phyloP scores from a whole-genome alignment of 2,329 filamentous ascomycete genomes.

The Leptographium flavum region DNA sequence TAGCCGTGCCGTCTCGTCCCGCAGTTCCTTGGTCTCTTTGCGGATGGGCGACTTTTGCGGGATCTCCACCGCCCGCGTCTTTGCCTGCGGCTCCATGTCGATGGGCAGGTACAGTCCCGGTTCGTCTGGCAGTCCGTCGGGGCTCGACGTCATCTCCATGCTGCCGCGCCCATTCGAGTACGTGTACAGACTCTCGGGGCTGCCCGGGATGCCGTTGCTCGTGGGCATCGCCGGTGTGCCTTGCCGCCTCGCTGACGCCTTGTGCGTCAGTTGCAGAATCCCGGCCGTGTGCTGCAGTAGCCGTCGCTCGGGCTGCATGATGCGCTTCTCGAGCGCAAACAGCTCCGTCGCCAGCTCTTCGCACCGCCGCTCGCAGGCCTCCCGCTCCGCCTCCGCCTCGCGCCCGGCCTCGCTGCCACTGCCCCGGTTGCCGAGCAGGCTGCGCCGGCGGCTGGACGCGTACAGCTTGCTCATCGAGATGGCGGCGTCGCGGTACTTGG shows the following conservation, averaged over 20 bases:
- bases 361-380: conserved; percentile 63
- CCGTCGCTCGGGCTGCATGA: conserved; percentile 59
- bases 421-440: conserved; percentile 27
- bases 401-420: conserved; percentile 33
- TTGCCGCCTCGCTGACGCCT: conserved; percentile 38
- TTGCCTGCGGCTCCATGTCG: conserved; percentile 48
- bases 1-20: conserved; percentile 23
- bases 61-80: conserved; percentile 35
- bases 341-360: conserved; percentile 74
- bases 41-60: conserved; percentile 43
- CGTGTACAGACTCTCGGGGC: conserved; percentile 62
- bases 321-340: conserved; percentile 62
- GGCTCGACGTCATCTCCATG: conserved; percentile 31
- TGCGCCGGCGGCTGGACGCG: conserved; percentile 37
- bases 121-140: conserved; percentile 60
- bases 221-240: conserved; percentile 22
- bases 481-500: conserved; percentile 88
- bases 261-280: conserved; percentile 81
- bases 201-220: conserved; percentile 51
- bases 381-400: conserved; percentile 60
- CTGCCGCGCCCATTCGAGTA: conserved; percentile 49
- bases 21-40: conserved; percentile 36
- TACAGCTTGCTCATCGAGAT: conserved; percentile 74
- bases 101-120: conserved; percentile 57
- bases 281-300: conserved; percentile 85